Conservation (phyloP, 1,284 basidiomycete species). For the Ceratobasidium sp. region DNA sequence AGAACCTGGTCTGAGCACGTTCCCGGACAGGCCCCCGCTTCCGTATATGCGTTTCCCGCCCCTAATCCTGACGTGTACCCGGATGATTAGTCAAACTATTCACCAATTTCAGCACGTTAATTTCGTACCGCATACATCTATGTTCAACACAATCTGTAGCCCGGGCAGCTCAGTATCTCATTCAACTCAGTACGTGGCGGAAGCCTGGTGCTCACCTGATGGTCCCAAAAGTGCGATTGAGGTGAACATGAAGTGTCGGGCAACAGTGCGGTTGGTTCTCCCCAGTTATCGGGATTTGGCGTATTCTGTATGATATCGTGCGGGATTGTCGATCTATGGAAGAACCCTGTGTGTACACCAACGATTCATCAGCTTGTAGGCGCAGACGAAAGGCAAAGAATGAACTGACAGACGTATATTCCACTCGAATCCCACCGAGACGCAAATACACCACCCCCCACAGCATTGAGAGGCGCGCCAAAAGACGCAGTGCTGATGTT, state of each 20-base stretch:
- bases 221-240: constrained; percentile 74
- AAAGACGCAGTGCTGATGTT: constrained; percentile 70
- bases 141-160: constrained; percentile 16
- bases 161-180: too few relatives aligned
- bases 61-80: constrained; percentile 66
- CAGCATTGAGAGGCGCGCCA: constrained; percentile 77
- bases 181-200: background rate
- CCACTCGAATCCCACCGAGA: constrained; percentile 76
- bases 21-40: constrained; percentile 77
- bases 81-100: too few relatives aligned
- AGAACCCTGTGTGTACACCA: constrained; percentile 61
- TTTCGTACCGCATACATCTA: constrained; percentile 13
- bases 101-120: too few relatives aligned
- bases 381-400: background rate
- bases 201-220: constrained; percentile 62
- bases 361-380: too few relatives aligned
- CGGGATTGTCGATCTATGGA: constrained; percentile 76
- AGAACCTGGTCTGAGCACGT: constrained; percentile 73
- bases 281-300: constrained; percentile 71
- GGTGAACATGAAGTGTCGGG: constrained; percentile 74
- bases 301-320: constrained; percentile 69
- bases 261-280: constrained; percentile 75
- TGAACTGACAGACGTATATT: constrained; percentile 71
- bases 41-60: constrained; percentile 79
- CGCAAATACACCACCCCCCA: constrained; percentile 84